Percentiles rank a stretch among this genome's conserved stretches.
Evolutionary conservation across 768 basidiomycete genomes (phyloP).

Genomic region (Suillus brevipes): DNA sequence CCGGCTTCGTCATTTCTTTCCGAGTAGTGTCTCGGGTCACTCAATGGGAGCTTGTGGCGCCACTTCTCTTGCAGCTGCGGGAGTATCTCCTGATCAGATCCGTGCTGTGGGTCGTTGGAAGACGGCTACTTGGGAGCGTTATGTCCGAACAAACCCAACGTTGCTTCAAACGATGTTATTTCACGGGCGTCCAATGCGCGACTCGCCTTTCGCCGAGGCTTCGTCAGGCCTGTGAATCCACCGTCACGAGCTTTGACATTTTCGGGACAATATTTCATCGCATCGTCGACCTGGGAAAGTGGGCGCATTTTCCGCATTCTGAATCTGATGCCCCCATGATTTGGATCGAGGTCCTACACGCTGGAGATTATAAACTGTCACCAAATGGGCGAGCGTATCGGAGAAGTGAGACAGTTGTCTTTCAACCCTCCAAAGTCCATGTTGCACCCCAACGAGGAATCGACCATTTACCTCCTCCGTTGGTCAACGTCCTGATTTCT

Average conservation of each 20-base stretch:
- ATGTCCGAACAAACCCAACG: too few relatives aligned
- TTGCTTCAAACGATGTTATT: too few relatives aligned
- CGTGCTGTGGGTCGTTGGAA: too few relatives aligned
- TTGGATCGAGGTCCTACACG: constrained; percentile 25
- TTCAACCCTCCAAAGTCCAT: too few relatives aligned
- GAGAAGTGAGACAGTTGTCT: constrained; percentile 2
- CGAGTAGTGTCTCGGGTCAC: too few relatives aligned
- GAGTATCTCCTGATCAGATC: too few relatives aligned
- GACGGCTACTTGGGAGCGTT: too few relatives aligned
- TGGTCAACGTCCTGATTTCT: constrained; percentile 15
- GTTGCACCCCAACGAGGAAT: not conserved
- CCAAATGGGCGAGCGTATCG: constrained; percentile 16
- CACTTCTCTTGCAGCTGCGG: too few relatives aligned
- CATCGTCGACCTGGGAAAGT: constrained; percentile 31
- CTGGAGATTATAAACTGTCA: constrained; percentile 13
- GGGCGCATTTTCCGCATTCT: constrained; percentile 34
- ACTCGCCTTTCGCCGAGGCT: constrained; percentile 15
- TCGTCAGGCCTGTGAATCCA: constrained; percentile 37
- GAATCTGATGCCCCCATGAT: constrained; percentile 9
- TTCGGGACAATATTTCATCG: constrained; percentile 52
- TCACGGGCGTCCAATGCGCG: too few relatives aligned
- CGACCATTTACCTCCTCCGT: constrained; percentile 12
- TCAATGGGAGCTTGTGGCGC: too few relatives aligned
- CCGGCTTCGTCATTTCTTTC: too few relatives aligned
- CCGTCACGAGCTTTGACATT: constrained; percentile 36